Evolutionary conservation across 305 asterid genomes (phyloP).

Genomic region (Rubia peregrina): DNA sequence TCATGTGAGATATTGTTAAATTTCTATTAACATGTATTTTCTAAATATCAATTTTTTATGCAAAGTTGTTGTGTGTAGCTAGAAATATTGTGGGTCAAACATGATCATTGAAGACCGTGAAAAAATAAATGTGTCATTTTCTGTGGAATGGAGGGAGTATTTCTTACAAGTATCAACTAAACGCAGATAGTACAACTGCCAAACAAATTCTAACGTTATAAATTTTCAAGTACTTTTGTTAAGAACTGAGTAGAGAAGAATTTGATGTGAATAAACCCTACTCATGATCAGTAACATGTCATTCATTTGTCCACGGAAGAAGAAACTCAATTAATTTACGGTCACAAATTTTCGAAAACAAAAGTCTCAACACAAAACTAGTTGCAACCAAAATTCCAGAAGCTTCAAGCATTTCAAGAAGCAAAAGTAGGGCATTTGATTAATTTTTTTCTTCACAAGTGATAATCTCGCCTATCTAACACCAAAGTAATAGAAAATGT

Average conservation of each 20-base stretch:
- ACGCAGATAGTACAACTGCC: not conserved
- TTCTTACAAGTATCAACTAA: not conserved
- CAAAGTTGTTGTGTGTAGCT: too few relatives aligned
- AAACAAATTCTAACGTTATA: not conserved
- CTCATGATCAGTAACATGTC: not conserved
- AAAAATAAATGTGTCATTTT: too few relatives aligned
- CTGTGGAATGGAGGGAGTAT: too few relatives aligned
- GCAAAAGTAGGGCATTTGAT: not conserved
- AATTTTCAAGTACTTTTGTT: not conserved
- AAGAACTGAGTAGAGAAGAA: too few relatives aligned
- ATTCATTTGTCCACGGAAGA: not conserved
- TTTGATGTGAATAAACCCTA: not conserved
- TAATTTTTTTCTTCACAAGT: not conserved
- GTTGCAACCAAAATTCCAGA: not conserved
- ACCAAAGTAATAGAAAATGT: not conserved
- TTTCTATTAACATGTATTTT: too few relatives aligned
- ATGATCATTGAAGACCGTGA: too few relatives aligned
- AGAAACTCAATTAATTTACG: not conserved
- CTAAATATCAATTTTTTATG: too few relatives aligned
- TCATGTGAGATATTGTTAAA: too few relatives aligned
- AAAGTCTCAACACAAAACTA: not conserved
- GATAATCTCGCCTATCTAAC: not conserved
- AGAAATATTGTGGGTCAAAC: too few relatives aligned
- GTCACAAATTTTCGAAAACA: not conserved
- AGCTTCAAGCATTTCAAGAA: not conserved